Evolutionary conservation across 352 stramenopile genomes (phyloP).

Genomic region (Phytophthora ramorum): DNA sequence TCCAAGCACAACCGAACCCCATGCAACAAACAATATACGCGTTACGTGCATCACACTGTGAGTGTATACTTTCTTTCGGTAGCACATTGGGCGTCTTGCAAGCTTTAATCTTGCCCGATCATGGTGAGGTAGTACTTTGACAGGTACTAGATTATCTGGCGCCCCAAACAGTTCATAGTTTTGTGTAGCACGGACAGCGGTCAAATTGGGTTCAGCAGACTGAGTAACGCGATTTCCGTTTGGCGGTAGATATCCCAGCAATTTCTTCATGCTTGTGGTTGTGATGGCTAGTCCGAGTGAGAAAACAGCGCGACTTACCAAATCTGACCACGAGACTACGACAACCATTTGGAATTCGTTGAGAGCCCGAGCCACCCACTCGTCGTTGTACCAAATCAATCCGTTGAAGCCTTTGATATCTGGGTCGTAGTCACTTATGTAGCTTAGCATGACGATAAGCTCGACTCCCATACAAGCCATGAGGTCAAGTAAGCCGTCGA

Average conservation of each 20-base stretch:
- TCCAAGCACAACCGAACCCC: constrained; percentile 13
- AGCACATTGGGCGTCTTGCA: background rate
- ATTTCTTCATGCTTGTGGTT: constrained; percentile 14
- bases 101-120: background rate
- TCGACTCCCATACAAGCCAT: constrained; percentile 20
- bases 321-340: constrained; percentile 29
- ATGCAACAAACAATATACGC: background rate
- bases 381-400: constrained; percentile 22
- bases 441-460: constrained; percentile 12
- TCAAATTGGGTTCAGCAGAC: background rate
- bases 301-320: constrained; percentile 20
- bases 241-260: constrained; percentile 1
- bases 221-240: background rate
- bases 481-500: constrained; percentile 27
- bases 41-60: background rate
- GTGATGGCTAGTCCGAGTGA: constrained; percentile 25
- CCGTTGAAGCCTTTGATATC: constrained; percentile 3
- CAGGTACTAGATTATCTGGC: background rate
- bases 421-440: constrained; percentile 8
- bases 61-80: too few relatives aligned
- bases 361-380: constrained; percentile 27
- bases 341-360: constrained; percentile 36
- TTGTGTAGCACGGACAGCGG: background rate
- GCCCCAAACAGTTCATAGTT: background rate
- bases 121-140: background rate